phyloP scores from a whole-genome alignment of 116 monocot species.

The Zostera marina region DNA sequence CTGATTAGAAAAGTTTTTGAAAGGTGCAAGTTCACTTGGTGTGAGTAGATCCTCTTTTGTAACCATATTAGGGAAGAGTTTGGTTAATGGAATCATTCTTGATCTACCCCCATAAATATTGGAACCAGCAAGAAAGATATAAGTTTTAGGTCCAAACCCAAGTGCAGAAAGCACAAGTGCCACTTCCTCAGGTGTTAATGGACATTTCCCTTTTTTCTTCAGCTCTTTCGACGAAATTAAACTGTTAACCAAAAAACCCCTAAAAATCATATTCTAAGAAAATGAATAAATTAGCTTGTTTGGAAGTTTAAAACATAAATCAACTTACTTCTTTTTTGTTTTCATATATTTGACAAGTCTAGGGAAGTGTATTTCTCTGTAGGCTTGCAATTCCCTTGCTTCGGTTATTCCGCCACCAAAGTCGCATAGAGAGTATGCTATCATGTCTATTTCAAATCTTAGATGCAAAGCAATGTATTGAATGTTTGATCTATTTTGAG shows the following conservation, averaged over 20 bases:
- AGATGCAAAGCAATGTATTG: constrained; percentile 76
- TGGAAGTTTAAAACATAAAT: not conserved
- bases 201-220: constrained; percentile 57
- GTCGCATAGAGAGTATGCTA: constrained; percentile 72
- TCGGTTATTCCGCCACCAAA: constrained; percentile 76
- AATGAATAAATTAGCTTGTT: not conserved
- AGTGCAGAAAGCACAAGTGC: constrained; percentile 64
- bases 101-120: constrained; percentile 66
- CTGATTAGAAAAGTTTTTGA: constrained; percentile 65
- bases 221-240: constrained; percentile 37
- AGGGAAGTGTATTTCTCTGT: constrained; percentile 78
- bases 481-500: constrained; percentile 2
- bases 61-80: constrained; percentile 62
- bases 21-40: constrained; percentile 53
- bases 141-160: constrained; percentile 40
- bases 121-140: constrained; percentile 79
- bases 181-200: constrained; percentile 79
- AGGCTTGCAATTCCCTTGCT: constrained; percentile 57
- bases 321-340: constrained; percentile 26
- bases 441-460: constrained; percentile 94
- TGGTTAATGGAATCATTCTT: constrained; percentile 51
- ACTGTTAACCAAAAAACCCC: constrained; percentile 1
- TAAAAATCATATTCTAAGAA: too few relatives aligned
- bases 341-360: constrained; percentile 29
- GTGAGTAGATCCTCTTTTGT: constrained; percentile 78